Evolutionary conservation across 192 early-diverging fungal genomes (phyloP), one percentile per base, ranked within the genome.

Genomic region (Coemansia sp.): DNA sequence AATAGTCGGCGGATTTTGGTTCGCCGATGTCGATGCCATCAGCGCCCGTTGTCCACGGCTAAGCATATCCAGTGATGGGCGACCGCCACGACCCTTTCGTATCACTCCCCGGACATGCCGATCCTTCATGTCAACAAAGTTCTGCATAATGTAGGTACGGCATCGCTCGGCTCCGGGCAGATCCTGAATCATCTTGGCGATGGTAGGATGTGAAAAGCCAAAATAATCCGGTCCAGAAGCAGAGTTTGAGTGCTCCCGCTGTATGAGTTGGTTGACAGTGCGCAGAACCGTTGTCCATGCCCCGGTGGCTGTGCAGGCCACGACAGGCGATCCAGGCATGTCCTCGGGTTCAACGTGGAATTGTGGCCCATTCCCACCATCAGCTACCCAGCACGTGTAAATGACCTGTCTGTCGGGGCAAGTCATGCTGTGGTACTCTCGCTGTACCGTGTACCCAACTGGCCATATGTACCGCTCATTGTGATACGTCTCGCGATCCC

Each of bases 381-480:
- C 93, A 11, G 86, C 68, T 14, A 94, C 80, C 37, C 77, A 85
- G 62, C 89, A 92, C 3, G 84, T 88, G 73, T 93, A 93, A 35
- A 74, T 85, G 27, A 85, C 86, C 14, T 84, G 78, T 37, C 53
- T 69, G 48, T 78, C 73, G 8, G 87, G 83, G 66, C 94, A 88
- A 6, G 89, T 74, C 83, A 89, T 94, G 68, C 90, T 91, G 39
- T 87, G 82, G 70, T 93, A 95, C 13, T 77, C 88, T 42, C 83
- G 81, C 66, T 85, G 75, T 7, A 86, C 83, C n/a, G 71, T 89
- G 78, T 94, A 97, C 8, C 95, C 94, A 3, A 96, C 90, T 1
- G 95, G 95, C 83, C 87, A 97, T 42, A 97, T 96, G 68, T 97
- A 95, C 14, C 94, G 86, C 67, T 96, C 93, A 64, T 86, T 93